Percentiles rank a stretch among this genome's conserved stretches.
Evolutionary conservation across 139 green algal genomes (phyloP).

Genomic region (Dunaliella primolecta): DNA sequence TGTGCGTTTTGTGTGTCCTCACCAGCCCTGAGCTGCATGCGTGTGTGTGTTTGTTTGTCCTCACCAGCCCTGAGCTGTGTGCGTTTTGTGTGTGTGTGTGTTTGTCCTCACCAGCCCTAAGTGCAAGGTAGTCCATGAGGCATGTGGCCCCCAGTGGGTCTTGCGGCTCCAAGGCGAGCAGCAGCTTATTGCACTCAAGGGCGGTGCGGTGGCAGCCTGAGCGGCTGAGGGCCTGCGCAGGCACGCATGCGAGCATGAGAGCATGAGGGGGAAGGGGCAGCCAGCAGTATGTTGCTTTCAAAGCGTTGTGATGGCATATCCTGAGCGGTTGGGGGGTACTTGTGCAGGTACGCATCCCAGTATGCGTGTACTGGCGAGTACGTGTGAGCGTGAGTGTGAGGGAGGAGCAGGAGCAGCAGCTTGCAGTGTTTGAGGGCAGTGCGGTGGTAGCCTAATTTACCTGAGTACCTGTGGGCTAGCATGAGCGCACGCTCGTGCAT

Average conservation of each 20-base stretch:
- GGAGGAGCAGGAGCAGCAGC: too few relatives aligned
- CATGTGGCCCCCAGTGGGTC: constrained; percentile 79
- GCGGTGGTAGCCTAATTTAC: background rate
- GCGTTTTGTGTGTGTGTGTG: too few relatives aligned
- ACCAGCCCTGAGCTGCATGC: too few relatives aligned
- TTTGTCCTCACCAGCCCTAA: constrained; percentile 40
- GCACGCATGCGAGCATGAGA: constrained; percentile 11
- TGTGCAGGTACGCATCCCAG: too few relatives aligned
- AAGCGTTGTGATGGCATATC: too few relatives aligned
- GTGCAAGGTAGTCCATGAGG: constrained; percentile 86
- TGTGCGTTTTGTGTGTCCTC: too few relatives aligned
- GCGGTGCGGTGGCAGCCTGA: constrained; percentile 77
- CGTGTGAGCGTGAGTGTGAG: too few relatives aligned
- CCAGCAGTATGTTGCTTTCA: too few relatives aligned
- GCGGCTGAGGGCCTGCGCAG: constrained; percentile 69
- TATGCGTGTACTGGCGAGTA: too few relatives aligned
- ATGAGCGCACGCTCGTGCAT: background rate
- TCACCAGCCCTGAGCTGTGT: too few relatives aligned
- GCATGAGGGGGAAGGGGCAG: too few relatives aligned
- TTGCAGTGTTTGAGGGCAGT: constrained; percentile 12
- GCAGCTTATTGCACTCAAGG: constrained; percentile 88
- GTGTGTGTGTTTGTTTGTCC: too few relatives aligned
- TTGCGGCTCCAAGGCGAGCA: constrained; percentile 76
- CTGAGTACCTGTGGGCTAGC: background rate
- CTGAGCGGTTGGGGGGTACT: background rate